A percentile compares a stretch with the other conserved stretches of the same genome.
These are phyloP conservation scores for Podila minutissima DNA, from an alignment of 192 early-diverging fungal species.

Conservation along the genomic window DNA sequence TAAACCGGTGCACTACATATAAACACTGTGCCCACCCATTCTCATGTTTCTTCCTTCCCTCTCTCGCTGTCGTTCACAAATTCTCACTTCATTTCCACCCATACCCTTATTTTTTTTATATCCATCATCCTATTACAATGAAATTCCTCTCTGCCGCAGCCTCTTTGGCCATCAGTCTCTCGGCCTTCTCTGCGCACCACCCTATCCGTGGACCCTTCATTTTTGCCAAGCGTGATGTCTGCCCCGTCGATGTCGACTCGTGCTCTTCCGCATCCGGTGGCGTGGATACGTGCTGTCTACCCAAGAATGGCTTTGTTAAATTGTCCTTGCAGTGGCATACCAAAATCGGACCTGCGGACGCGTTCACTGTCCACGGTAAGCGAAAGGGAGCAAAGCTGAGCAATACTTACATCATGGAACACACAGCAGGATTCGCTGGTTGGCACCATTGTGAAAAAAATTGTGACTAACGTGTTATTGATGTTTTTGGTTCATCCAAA, in stretches of 20 bases:
- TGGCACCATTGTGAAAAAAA: too few species aligned
- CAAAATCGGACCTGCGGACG: constrained; percentile 63
- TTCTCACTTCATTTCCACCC: too few species aligned
- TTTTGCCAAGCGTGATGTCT: constrained; percentile 6
- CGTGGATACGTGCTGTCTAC: constrained; percentile 61
- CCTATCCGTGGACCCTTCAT: constrained; percentile 4
- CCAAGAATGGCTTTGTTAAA: constrained; percentile 59
- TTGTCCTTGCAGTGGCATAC: constrained; percentile 69
- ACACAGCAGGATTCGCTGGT: too few species aligned
- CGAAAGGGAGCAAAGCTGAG: too few species aligned
- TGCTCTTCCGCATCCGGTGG: constrained; percentile 29
- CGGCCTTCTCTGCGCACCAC: constrained; percentile 16
- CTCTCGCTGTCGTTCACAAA: too few species aligned
- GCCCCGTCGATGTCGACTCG: constrained; percentile 45
- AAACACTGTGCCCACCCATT: too few species aligned
- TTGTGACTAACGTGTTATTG: too few species aligned
- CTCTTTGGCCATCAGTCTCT: constrained; percentile 22
- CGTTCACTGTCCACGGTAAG: constrained; percentile 78
- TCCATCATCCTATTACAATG: constrained; percentile 2
- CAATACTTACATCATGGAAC: too few species aligned
- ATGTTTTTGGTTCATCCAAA: too few species aligned
- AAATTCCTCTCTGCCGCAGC: constrained; percentile 30
- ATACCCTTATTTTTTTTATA: too few species aligned
- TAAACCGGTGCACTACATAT: too few species aligned
- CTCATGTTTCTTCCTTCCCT: too few species aligned